Base-by-base conservation (phyloP, 2,329 filamentous ascomycete genomes). In the Neurospora sp. region DNA sequence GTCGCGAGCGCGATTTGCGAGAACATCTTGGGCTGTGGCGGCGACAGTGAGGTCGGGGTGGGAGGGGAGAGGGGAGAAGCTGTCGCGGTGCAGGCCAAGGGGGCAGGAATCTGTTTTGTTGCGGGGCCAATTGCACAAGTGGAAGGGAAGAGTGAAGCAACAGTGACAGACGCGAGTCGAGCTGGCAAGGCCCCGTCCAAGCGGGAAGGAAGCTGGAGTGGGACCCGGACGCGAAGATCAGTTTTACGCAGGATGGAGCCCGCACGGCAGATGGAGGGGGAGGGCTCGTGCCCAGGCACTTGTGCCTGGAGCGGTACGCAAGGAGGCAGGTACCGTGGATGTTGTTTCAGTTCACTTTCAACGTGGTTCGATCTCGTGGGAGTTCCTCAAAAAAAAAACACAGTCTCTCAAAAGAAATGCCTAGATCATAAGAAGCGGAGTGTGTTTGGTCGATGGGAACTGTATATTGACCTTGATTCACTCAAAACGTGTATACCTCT, bases 1-100 rank as follows among this genome's bases (percentile, higher is more conserved):
- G 72, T 69, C 69, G 72, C 71, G 66, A 71, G 70, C 37, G 73
- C 72, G 72, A 76, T 73, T 70, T 73, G 33, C 33, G 73, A 72
- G 71, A 70, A 73, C 75, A 77, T 77, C 6, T 62, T 33, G 52
- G 28, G 12, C 52, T 62, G 23, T 62, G 28, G 28, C 52, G 62
- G 69, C 65, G 69, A 69, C 40, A 19, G 52, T 39, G 37, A 57
- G 17, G 39, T 39, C 19, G 17, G 36, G 28, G 52, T 67, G 62
- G 37, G 66, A 5, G n/a, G 28, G 46, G 66, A 6, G 37, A 46
- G n/a, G 36, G 10, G 39, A 43, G n/a, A 57, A n/a, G 69, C 65
- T 62, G 40, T 69, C 57, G 39, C 66, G 43, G 41, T 38, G 28
- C 33, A 40, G 36, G 36, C 23, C 17, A 19, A 40, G 23, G 23